These are phyloP conservation scores for Eimeria praecox DNA, from an alignment of 169 alveolate genomes.

Conservation along the genomic window DNA sequence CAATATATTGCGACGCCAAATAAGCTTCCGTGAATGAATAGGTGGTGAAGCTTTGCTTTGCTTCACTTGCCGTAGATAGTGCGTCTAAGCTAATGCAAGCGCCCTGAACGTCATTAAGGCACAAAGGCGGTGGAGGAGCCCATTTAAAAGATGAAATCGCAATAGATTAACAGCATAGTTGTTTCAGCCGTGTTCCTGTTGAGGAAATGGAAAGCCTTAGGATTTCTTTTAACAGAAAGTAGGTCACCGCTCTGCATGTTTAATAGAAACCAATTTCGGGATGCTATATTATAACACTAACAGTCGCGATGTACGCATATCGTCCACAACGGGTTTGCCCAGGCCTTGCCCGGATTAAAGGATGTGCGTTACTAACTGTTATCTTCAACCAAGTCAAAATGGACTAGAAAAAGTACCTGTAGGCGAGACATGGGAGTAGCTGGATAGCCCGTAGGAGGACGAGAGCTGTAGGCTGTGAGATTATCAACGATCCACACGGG, in stretches of 20 bases:
- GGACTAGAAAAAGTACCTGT: background rate
- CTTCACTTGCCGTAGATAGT: background rate
- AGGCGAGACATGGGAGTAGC: too few relatives aligned
- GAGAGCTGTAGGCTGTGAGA: background rate
- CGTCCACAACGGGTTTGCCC: background rate
- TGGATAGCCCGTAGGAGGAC: background rate
- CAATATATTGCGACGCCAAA: too few relatives aligned
- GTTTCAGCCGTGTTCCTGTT: background rate
- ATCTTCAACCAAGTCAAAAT: background rate
- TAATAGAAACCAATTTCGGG: background rate
- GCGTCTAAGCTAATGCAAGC: background rate
- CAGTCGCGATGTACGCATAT: background rate
- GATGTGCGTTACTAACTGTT: background rate
- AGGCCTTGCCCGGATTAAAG: background rate
- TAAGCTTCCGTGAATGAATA: background rate
- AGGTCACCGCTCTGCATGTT: background rate
- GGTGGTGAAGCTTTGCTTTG: background rate
- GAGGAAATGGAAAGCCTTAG: too few relatives aligned
- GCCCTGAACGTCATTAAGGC: background rate
- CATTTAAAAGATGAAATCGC: background rate
- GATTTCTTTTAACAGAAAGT: background rate
- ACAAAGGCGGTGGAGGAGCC: background rate
- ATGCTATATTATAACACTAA: background rate
- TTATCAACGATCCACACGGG: background rate
- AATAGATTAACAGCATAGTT: background rate